phyloP scores from a whole-genome alignment of 2,329 filamentous ascomycete genomes.

The Aspergillus quadrilineatus region DNA sequence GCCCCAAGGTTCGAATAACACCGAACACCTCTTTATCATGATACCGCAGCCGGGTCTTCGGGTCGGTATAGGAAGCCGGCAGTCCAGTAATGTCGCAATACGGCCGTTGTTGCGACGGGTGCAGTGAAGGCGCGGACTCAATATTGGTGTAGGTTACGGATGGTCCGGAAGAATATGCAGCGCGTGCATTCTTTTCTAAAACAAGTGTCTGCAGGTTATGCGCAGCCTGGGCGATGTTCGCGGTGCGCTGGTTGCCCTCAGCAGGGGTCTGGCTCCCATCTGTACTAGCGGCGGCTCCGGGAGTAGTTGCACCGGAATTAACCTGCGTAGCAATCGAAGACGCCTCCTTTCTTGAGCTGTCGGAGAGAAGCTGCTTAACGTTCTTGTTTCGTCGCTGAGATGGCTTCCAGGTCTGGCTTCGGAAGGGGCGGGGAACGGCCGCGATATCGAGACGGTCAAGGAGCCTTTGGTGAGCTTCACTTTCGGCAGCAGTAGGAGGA shows the following conservation, averaged over 20 bases:
- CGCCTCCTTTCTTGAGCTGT: constrained; percentile 85
- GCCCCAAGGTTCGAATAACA: constrained; percentile 74
- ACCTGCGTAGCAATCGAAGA: constrained; percentile 79
- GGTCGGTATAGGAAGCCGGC: constrained; percentile 87
- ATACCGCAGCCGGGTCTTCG: constrained; percentile 90
- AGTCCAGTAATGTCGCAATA: constrained; percentile 97
- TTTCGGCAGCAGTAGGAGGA: constrained; percentile 67
- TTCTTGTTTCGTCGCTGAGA: constrained; percentile 98
- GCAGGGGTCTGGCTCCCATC: constrained; percentile 49
- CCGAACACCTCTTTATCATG: constrained; percentile 90
- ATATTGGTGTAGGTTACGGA: constrained; percentile 93
- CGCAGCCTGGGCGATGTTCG: constrained; percentile 85
- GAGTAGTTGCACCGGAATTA: constrained; percentile 76
- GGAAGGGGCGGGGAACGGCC: constrained; percentile 81
- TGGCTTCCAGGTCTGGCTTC: constrained; percentile 85
- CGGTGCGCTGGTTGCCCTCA: constrained; percentile 38
- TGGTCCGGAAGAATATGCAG: constrained; percentile 56
- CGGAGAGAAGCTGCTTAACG: constrained; percentile 91
- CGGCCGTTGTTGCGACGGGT: constrained; percentile 72
- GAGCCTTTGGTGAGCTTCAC: constrained; percentile 79
- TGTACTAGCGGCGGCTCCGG: constrained; percentile 44
- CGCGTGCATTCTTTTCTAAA: constrained; percentile 70
- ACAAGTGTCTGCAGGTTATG: constrained; percentile 84
- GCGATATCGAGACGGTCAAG: constrained; percentile 92
- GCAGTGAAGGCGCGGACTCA: constrained; percentile 84